These are phyloP conservation scores for Albugo candida DNA, from an alignment of 352 stramenopile genomes.

Conservation along the genomic window DNA sequence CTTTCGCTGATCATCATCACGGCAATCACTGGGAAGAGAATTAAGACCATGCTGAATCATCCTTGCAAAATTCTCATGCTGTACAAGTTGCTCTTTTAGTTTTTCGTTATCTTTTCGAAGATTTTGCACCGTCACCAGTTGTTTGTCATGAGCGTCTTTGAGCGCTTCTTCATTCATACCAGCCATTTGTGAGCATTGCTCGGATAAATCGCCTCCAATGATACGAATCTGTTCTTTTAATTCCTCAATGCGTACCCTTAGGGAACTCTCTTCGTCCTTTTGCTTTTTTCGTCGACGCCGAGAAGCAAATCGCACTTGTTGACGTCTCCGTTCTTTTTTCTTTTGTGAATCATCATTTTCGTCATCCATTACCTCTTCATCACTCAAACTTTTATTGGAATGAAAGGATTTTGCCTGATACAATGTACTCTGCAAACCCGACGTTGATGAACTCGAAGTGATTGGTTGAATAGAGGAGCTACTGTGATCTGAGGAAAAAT, in stretches of 20 bases:
- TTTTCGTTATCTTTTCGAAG: slow-evolving; percentile 72
- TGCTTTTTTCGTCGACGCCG: slow-evolving; percentile 65
- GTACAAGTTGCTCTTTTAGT: slow-evolving; percentile 56
- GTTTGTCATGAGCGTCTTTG: slow-evolving; percentile 63
- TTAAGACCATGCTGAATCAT: slow-evolving; percentile 75
- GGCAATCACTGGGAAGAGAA: slow-evolving; percentile 48
- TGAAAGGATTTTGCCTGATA: no score
- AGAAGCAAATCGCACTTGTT: slow-evolving; percentile 64
- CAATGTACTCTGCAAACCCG: background rate
- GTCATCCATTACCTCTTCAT: slow-evolving; percentile 10
- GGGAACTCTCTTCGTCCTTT: slow-evolving; percentile 65
- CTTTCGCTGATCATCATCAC: slow-evolving; percentile 46
- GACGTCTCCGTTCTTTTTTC: slow-evolving; percentile 61
- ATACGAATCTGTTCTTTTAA: slow-evolving; percentile 72
- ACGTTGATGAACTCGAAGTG: background rate
- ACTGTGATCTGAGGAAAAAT: background rate
- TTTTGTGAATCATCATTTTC: slow-evolving; percentile 45
- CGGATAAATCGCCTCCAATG: slow-evolving; percentile 51
- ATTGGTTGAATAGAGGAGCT: background rate
- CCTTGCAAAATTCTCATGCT: slow-evolving; percentile 69
- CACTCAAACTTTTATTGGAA: background rate
- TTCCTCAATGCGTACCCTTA: slow-evolving; percentile 62
- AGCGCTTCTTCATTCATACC: slow-evolving; percentile 63
- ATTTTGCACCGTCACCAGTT: slow-evolving; percentile 60
- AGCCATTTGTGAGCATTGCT: slow-evolving; percentile 64